Evolutionary conservation across 2,329 filamentous ascomycete genomes (phyloP).

Genomic region (Dothistroma pini): DNA sequence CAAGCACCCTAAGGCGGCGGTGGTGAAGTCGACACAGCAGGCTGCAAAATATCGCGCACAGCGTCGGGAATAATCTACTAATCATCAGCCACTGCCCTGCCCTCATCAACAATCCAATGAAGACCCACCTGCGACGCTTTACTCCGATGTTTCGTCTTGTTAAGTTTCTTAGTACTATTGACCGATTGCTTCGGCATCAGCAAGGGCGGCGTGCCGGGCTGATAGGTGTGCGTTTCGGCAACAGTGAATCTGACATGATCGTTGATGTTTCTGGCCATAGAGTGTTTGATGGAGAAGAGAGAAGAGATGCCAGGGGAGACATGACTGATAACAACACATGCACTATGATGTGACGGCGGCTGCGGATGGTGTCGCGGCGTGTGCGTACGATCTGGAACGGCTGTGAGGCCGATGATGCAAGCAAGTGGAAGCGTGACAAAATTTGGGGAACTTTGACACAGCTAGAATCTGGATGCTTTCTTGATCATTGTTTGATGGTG

Average conservation of each 20-base stretch:
- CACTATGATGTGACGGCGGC: not conserved
- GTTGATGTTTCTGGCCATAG: constrained; percentile 1
- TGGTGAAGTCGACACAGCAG: not conserved
- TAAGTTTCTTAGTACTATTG: constrained; percentile 2
- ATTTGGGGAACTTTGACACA: too few relatives aligned
- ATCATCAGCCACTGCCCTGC: not conserved
- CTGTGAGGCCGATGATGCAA: not conserved
- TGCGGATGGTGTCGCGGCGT: not conserved
- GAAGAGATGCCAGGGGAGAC: not conserved
- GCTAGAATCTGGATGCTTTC: too few relatives aligned
- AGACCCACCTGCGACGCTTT: not conserved
- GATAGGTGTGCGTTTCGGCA: constrained; percentile 2
- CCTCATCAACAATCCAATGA: not conserved
- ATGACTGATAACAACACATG: not conserved
- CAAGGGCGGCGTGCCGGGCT: not conserved
- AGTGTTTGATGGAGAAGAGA: not conserved
- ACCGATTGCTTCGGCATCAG: constrained; percentile 1
- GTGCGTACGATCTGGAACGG: not conserved
- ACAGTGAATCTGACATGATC: constrained; percentile 1
- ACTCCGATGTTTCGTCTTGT: not conserved
- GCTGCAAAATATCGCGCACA: not conserved
- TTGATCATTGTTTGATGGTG: too few relatives aligned
- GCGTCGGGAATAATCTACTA: not conserved
- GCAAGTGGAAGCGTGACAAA: not conserved
- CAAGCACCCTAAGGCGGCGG: not conserved